Evolutionary conservation across 208 protist species (phyloP).

Genomic region (Acanthamoeba comandoni): DNA sequence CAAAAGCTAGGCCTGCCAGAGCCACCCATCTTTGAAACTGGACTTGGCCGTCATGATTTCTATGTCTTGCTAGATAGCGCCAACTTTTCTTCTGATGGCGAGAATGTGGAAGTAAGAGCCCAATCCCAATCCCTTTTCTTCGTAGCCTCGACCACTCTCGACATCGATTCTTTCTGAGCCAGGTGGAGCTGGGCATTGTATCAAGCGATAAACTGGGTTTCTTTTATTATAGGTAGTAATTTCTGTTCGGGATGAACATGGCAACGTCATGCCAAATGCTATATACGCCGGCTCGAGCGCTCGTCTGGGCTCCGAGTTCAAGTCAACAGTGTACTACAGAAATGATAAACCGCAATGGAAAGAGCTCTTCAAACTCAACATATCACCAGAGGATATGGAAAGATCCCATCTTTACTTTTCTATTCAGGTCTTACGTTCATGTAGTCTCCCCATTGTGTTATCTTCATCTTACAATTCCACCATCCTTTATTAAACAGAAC

Average conservation of each 20-base stretch:
- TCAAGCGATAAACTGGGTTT: too few species aligned
- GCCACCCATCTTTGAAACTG: not conserved
- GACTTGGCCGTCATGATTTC: slow-evolving; percentile 37
- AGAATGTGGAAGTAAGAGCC: slow-evolving; percentile 52
- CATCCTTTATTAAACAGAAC: slow-evolving; percentile 2
- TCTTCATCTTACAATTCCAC: not conserved
- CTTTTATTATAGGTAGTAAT: slow-evolving; percentile 2
- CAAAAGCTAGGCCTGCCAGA: slow-evolving; percentile 57
- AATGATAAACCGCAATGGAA: slow-evolving; percentile 19
- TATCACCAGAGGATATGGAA: slow-evolving; percentile 37
- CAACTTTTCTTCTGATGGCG: slow-evolving; percentile 28
- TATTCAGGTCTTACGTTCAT: slow-evolving; percentile 36
- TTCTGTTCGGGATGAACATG: slow-evolving; percentile 58
- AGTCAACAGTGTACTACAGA: slow-evolving; percentile 59
- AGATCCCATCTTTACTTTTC: slow-evolving; percentile 62
- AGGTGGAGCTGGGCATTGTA: too few species aligned
- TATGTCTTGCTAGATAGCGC: slow-evolving; percentile 71
- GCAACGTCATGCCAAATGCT: slow-evolving; percentile 34
- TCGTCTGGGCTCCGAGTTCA: slow-evolving; percentile 44
- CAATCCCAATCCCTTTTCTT: too few species aligned
- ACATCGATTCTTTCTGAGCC: not conserved
- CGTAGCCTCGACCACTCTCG: too few species aligned
- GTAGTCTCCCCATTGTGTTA: not conserved
- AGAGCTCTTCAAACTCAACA: slow-evolving; percentile 39
- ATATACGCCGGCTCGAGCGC: slow-evolving; percentile 34